Conservation (phyloP, 768 basidiomycete genomes). For the Peribolospora kevripleyi region DNA sequence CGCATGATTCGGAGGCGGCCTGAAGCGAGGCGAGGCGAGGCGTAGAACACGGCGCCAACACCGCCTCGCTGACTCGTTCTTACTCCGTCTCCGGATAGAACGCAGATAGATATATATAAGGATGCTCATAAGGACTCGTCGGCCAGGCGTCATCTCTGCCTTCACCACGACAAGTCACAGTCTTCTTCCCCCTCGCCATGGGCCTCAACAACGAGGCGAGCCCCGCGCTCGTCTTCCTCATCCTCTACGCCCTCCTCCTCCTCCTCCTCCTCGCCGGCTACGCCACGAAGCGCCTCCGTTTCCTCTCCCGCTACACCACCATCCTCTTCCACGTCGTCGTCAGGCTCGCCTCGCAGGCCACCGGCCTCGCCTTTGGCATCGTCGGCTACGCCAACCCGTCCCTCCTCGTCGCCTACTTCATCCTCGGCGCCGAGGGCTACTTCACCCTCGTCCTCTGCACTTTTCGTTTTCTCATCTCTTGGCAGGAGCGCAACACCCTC, state of each 20-base stretch:
- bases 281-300: conserved; percentile 3
- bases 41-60: too few species aligned
- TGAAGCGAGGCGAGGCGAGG: too few species aligned
- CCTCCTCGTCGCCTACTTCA: conserved; percentile 11
- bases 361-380: conserved; percentile 5
- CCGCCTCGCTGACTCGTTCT: too few species aligned
- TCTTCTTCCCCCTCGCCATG: too few species aligned
- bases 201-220: too few species aligned
- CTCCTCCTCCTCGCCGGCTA: conserved; percentile 2
- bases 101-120: too few species aligned
- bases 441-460: conserved; percentile 10
- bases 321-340: conserved; percentile 9
- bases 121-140: too few species aligned
- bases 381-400: background rate
- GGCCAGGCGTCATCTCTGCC: too few species aligned
- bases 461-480: conserved; percentile 11
- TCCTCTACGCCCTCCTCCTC: conserved; percentile 6
- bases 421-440: conserved; percentile 11
- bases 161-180: too few species aligned
- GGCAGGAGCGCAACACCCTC: conserved; percentile 7
- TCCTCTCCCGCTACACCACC: conserved; percentile 6
- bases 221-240: conserved; percentile 1
- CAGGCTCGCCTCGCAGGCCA: conserved; percentile 6
- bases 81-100: too few species aligned
- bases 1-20: too few species aligned